phyloP scores from a whole-genome alignment of 768 basidiomycete genomes.

The Termitomyces sp. region DNA sequence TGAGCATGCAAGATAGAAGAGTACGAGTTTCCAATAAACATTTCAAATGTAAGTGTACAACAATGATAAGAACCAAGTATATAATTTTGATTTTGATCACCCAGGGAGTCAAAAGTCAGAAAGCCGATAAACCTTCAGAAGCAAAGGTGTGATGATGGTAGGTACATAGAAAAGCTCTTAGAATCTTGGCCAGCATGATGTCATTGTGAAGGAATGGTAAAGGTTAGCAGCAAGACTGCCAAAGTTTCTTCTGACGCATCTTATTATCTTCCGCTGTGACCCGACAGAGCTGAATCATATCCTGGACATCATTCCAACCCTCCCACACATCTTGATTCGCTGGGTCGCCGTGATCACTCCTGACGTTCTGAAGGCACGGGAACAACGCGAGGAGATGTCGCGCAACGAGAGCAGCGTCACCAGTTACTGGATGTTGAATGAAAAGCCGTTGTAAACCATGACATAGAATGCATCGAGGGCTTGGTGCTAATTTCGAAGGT shows the following conservation, averaged over 20 bases:
- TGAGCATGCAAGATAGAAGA: too few species aligned
- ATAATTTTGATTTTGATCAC: background rate
- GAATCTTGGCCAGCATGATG: background rate
- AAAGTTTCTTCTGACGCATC: background rate
- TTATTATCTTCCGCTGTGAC: background rate
- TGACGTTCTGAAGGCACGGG: background rate
- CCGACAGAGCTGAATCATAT: background rate
- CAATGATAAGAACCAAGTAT: too few species aligned
- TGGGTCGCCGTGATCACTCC: background rate
- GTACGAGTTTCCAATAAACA: too few species aligned
- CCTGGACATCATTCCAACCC: background rate
- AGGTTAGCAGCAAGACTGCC: background rate
- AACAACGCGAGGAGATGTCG: slow-evolving; percentile 1
- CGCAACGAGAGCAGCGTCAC: background rate
- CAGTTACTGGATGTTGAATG: background rate
- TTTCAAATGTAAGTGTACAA: too few species aligned
- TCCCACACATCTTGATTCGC: background rate
- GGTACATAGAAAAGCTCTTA: background rate
- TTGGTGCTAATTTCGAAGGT: background rate
- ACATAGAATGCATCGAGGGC: background rate
- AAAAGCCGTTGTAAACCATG: background rate
- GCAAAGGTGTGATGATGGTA: background rate
- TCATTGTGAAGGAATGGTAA: background rate
- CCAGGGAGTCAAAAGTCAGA: background rate
- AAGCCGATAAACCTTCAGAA: background rate